Percentiles rank a stretch among this genome's conserved stretches.
Conservation (phyloP, 2,329 filamentous ascomycete species). For the Aureobasidium sp. region DNA sequence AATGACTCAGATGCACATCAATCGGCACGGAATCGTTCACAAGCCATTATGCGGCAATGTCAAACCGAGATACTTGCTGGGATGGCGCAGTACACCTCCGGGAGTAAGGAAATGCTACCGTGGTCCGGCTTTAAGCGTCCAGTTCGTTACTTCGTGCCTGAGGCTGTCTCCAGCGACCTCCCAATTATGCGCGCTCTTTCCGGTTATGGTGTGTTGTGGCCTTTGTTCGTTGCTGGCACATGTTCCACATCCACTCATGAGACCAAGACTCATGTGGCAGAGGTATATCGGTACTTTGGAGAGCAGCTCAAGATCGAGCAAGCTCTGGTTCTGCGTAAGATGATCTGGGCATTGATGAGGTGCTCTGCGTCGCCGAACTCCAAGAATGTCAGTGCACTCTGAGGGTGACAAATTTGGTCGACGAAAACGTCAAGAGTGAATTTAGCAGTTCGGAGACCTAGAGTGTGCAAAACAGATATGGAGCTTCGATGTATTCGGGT, state of each 20-base stretch:
- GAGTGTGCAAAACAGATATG: too few relatives aligned
- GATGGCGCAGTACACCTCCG: background rate
- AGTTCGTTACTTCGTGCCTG: background rate
- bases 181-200: background rate
- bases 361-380: background rate
- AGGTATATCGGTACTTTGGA: background rate
- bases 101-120: background rate
- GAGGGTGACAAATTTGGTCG: background rate
- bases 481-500: too few relatives aligned
- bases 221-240: background rate
- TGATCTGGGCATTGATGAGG: background rate
- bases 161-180: background rate
- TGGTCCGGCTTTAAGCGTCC: background rate
- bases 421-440: too few relatives aligned
- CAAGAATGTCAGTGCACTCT: background rate
- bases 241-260: background rate
- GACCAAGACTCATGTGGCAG: background rate
- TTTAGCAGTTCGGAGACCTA: too few relatives aligned
- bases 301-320: slow-evolving; percentile 4
- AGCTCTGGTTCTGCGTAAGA: background rate
- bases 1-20: background rate
- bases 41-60: background rate
- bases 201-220: slow-evolving; percentile 1
- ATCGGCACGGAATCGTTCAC: background rate
- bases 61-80: slow-evolving; percentile 1